Percentiles rank a stretch among this genome's conserved stretches.
These are phyloP conservation scores for Ophiostoma triangulosporum DNA, from an alignment of 2,329 filamentous ascomycete genomes.

Conservation along the genomic window DNA sequence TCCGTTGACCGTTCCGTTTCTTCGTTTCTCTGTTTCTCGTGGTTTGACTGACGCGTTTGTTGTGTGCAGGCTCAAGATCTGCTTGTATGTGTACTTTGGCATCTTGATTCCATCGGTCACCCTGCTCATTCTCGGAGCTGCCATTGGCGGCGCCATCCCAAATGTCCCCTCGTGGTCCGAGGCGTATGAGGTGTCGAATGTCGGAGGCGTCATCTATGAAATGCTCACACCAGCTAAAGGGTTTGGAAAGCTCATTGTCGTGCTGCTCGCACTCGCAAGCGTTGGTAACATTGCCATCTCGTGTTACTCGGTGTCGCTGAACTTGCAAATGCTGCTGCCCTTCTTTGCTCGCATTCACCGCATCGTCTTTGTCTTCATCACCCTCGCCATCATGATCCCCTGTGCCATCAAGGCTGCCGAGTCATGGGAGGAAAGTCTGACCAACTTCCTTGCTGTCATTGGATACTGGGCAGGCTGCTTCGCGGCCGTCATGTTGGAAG, in stretches of 20 bases:
- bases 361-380: conserved; percentile 41
- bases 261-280: conserved; percentile 30
- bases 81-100: conserved; percentile 37
- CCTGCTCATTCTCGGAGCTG: conserved; percentile 35
- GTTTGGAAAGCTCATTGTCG: conserved; percentile 34
- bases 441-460: conserved; percentile 43
- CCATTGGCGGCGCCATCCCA: conserved; percentile 35
- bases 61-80: conserved; percentile 24
- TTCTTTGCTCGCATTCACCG: conserved; percentile 42
- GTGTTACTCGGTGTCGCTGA: conserved; percentile 25
- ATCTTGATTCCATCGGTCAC: conserved; percentile 35
- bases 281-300: conserved; percentile 31
- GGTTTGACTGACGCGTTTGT: neutral
- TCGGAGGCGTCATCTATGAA: conserved; percentile 31
- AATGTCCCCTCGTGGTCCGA: conserved; percentile 28
- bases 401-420: conserved; percentile 41
- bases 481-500: conserved; percentile 33
- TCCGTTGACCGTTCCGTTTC: no score
- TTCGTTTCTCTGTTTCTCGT: neutral
- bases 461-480: conserved; percentile 46
- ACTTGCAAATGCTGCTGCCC: conserved; percentile 42
- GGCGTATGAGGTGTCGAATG: conserved; percentile 27
- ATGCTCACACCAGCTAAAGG: conserved; percentile 32
- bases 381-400: conserved; percentile 46
- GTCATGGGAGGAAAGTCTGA: conserved; percentile 42